Conservation (phyloP, 805 yeast species). For the Metschnikowia hibisci region DNA sequence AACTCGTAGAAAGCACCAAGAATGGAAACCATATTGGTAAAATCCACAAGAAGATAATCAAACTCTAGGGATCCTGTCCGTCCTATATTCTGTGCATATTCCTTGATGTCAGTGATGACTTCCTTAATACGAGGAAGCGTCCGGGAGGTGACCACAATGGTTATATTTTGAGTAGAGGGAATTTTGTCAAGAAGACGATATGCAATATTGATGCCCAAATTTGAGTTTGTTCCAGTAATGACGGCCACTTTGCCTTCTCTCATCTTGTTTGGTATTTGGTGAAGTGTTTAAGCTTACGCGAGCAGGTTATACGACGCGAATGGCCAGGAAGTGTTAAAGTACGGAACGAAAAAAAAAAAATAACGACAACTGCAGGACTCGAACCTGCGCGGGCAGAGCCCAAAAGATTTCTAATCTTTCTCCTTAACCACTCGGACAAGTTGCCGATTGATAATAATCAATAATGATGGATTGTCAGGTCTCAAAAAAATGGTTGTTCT, state of each 20-base stretch:
- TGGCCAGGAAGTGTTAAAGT: too few relatives aligned
- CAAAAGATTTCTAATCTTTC: slow-evolving; percentile 73
- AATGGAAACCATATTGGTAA: slow-evolving; percentile 83
- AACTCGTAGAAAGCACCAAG: slow-evolving; percentile 71
- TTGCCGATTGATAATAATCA: slow-evolving; percentile 29
- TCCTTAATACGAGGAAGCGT: slow-evolving; percentile 81
- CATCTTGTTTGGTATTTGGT: slow-evolving; percentile 6
- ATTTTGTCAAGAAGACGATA: slow-evolving; percentile 65
- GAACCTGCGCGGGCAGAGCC: slow-evolving; percentile 80
- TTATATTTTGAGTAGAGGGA: slow-evolving; percentile 53
- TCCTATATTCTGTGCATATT: slow-evolving; percentile 28
- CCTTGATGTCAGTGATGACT: slow-evolving; percentile 49
- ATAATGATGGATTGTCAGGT: too few relatives aligned
- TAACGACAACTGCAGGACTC: slow-evolving; percentile 70
- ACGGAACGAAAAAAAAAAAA: slow-evolving; percentile 30
- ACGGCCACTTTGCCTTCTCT: slow-evolving; percentile 32
- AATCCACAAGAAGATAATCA: slow-evolving; percentile 87
- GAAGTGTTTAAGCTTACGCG: too few relatives aligned
- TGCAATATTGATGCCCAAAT: slow-evolving; percentile 83
- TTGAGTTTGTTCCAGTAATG: slow-evolving; percentile 47
- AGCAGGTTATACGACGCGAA: background rate
- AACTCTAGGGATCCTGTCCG: slow-evolving; percentile 65
- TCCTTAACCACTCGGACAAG: slow-evolving; percentile 78
- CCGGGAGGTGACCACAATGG: slow-evolving; percentile 85
- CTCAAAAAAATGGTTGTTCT: too few relatives aligned